Evolutionary conservation across 768 basidiomycete species (phyloP).

Genomic region (Xerocomellus chrysenteron): DNA sequence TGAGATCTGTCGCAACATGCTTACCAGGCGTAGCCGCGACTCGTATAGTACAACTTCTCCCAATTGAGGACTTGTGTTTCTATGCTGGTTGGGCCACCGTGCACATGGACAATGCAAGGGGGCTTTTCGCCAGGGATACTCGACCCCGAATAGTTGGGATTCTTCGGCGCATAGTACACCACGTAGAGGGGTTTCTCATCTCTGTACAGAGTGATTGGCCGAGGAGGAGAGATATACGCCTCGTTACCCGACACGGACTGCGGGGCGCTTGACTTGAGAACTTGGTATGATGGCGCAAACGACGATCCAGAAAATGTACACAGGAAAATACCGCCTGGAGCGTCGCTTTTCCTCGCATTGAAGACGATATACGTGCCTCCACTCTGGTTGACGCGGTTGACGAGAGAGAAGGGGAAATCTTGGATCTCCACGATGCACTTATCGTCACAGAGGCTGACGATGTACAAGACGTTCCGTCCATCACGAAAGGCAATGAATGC

Average conservation of each 20-base stretch:
- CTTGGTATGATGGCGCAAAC: constrained; percentile 21
- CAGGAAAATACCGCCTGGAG: constrained; percentile 30
- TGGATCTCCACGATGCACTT: constrained; percentile 24
- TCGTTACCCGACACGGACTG: constrained; percentile 11
- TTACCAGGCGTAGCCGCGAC: constrained; percentile 73
- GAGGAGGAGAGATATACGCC: constrained; percentile 46
- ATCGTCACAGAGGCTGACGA: constrained; percentile 26
- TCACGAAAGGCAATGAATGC: constrained; percentile 34
- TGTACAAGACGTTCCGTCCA: constrained; percentile 37
- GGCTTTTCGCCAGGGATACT: constrained; percentile 54
- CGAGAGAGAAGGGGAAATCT: constrained; percentile 36
- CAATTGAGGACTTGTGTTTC: constrained; percentile 48
- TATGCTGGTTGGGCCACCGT: constrained; percentile 69
- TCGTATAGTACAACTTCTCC: constrained; percentile 65
- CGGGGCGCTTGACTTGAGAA: constrained; percentile 27
- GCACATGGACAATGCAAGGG: constrained; percentile 62
- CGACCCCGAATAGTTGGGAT: constrained; percentile 55
- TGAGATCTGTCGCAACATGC: background rate
- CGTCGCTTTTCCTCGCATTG: constrained; percentile 33
- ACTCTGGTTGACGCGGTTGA: constrained; percentile 25
- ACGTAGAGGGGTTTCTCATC: constrained; percentile 50
- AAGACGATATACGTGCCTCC: constrained; percentile 32
- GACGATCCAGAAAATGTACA: constrained; percentile 26
- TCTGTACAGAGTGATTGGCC: constrained; percentile 43
- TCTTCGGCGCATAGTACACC: constrained; percentile 66